A percentile compares a stretch with the other conserved stretches of the same genome.
These are phyloP conservation scores for Phialocephala sp. DNA, from an alignment of 2,329 filamentous ascomycete genomes.

Conservation along the genomic window DNA sequence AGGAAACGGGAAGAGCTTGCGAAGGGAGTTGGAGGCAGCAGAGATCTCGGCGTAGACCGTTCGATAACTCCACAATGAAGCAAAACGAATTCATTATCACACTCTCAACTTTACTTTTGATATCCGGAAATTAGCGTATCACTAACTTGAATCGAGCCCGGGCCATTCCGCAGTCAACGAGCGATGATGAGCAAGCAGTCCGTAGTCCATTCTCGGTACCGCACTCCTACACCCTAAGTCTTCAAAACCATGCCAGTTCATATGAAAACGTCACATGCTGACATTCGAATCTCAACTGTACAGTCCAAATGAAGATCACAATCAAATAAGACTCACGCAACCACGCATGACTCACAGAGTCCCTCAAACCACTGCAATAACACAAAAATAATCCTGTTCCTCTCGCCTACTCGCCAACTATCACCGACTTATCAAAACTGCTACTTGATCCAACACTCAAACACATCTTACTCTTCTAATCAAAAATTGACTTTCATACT, in stretches of 20 bases:
- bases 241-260: not conserved
- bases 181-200: not conserved
- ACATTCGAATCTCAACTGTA: no score
- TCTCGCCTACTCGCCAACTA: not conserved
- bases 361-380: no score
- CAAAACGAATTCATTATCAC: not conserved
- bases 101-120: not conserved
- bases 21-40: not conserved
- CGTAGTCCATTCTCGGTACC: not conserved
- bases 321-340: no score
- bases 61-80: not conserved
- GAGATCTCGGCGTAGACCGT: slow-evolving; percentile 3
- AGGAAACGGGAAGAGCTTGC: not conserved
- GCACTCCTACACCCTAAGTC: not conserved
- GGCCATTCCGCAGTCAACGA: not conserved
- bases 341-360: no score
- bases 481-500: not conserved
- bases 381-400: no score
- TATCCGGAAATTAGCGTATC: not conserved
- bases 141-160: no score
- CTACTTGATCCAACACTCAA: not conserved
- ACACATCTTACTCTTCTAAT: not conserved
- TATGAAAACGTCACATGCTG: not conserved
- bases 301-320: no score
- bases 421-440: not conserved